These are phyloP conservation scores for Hortiboletus flavorubellus DNA, from an alignment of 768 basidiomycete genomes.

Conservation along the genomic window DNA sequence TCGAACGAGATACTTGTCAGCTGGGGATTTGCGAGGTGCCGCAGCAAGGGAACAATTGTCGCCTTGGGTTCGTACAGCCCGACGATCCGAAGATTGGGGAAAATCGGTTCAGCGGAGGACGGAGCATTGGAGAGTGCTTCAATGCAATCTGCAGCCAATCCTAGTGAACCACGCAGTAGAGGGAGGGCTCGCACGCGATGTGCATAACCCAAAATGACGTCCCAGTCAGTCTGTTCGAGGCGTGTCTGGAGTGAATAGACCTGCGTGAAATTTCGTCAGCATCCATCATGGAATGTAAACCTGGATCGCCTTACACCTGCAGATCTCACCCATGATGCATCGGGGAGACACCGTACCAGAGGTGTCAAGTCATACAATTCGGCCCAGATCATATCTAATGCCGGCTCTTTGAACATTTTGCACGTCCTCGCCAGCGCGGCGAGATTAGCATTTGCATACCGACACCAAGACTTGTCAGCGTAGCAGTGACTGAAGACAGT, in stretches of 20 bases:
- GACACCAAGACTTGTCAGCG: too few species aligned
- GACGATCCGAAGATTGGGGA: neutral
- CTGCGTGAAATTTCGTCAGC: neutral
- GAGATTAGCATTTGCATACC: slow-evolving; percentile 1
- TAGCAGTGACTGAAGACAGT: slow-evolving; percentile 9
- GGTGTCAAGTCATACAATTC: slow-evolving; percentile 10
- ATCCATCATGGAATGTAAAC: neutral
- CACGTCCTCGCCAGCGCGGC: slow-evolving; percentile 8
- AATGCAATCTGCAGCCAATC: neutral
- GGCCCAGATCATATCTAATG: slow-evolving; percentile 10
- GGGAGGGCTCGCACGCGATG: slow-evolving; percentile 6
- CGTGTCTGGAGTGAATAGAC: neutral
- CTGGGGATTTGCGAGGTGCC: slow-evolving; percentile 1
- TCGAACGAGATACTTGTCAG: neutral
- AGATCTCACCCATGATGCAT: neutral
- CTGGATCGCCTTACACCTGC: slow-evolving; percentile 2
- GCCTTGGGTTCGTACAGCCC: neutral
- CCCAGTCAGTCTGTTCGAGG: slow-evolving; percentile 5
- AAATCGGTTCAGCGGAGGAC: neutral
- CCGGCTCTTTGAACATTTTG: slow-evolving; percentile 12
- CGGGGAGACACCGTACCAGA: slow-evolving; percentile 9
- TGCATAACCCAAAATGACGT: slow-evolving; percentile 7
- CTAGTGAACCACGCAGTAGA: neutral
- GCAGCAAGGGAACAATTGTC: slow-evolving; percentile 3
- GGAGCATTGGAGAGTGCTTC: neutral